A percentile compares a stretch with the other conserved stretches of the same genome.
Evolutionary conservation across 2,329 filamentous ascomycete species (phyloP).

Genomic region (Neofusicoccum kwambonambiense): DNA sequence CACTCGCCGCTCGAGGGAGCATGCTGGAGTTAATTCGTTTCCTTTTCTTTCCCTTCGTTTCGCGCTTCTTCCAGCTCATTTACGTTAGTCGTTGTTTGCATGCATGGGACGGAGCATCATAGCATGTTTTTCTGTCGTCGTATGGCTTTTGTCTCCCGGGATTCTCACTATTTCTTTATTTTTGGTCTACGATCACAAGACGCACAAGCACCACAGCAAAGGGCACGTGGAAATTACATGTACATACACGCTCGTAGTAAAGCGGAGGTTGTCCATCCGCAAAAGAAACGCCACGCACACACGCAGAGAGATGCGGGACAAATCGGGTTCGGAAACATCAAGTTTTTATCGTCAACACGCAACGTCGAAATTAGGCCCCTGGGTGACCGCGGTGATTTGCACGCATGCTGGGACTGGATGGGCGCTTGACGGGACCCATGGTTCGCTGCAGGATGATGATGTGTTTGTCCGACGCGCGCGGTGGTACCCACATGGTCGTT

Average conservation of each 20-base stretch:
- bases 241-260: background rate
- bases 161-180: background rate
- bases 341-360: background rate
- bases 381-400: background rate
- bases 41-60: background rate
- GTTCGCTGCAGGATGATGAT: background rate
- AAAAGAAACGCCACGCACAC: background rate
- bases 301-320: background rate
- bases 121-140: constrained; percentile 19
- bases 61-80: background rate
- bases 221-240: background rate
- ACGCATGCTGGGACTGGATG: background rate
- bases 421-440: background rate
- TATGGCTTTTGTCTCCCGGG: background rate
- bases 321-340: background rate
- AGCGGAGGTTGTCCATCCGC: background rate
- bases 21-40: constrained; percentile 6
- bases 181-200: constrained; percentile 2
- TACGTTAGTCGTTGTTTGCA: background rate
- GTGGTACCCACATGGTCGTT: too few species aligned
- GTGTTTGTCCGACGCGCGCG: background rate
- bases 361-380: constrained; percentile 8
- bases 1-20: background rate
- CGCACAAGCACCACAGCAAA: background rate
- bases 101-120: constrained; percentile 20